These are phyloP conservation scores for Blumeria graminis DNA, from an alignment of 2,329 filamentous ascomycete genomes.

Conservation along the genomic window DNA sequence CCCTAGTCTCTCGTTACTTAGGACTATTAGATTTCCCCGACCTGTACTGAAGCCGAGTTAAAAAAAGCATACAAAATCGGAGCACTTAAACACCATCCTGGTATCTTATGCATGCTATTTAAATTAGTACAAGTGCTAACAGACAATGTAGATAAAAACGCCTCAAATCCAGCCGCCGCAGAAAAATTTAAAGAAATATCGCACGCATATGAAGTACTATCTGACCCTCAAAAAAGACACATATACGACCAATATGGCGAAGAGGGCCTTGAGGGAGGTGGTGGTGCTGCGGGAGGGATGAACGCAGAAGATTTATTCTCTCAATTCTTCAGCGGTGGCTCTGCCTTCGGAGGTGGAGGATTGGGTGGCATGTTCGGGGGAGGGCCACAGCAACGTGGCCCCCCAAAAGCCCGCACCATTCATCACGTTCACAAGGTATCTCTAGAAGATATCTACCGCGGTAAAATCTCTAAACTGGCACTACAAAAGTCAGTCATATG, in stretches of 20 bases:
- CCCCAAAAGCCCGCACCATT: constrained; percentile 77
- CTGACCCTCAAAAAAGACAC: constrained; percentile 71
- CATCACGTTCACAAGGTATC: constrained; percentile 97
- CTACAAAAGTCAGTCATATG: constrained; percentile 96
- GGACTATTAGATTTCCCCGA: constrained; percentile 41
- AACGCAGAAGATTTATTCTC: constrained; percentile 89
- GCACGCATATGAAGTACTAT: constrained; percentile 85
- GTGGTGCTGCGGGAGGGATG: constrained; percentile 59
- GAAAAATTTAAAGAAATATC: constrained; percentile 98
- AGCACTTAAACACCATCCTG: constrained; percentile 65
- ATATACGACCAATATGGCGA: constrained; percentile 97
- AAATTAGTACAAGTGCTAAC: constrained; percentile 1
- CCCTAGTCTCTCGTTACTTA: constrained; percentile 3
- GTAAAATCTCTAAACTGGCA: constrained; percentile 92
- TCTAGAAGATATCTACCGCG: constrained; percentile 91
- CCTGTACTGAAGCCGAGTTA: constrained; percentile 61
- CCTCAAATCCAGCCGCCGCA: constrained; percentile 72
- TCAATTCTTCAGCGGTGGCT: constrained; percentile 70
- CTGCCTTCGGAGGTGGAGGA: constrained; percentile 40
- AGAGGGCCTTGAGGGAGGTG: constrained; percentile 81
- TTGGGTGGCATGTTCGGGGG: constrained; percentile 56
- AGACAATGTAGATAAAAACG: constrained; percentile 62
- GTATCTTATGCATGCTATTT: constrained; percentile 22
- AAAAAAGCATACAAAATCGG: constrained; percentile 77
- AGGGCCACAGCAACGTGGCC: constrained; percentile 57